These are phyloP conservation scores for Hyparrhenia diplandra DNA, from an alignment of 176 grass and related monocot genomes.

Conservation along the genomic window DNA sequence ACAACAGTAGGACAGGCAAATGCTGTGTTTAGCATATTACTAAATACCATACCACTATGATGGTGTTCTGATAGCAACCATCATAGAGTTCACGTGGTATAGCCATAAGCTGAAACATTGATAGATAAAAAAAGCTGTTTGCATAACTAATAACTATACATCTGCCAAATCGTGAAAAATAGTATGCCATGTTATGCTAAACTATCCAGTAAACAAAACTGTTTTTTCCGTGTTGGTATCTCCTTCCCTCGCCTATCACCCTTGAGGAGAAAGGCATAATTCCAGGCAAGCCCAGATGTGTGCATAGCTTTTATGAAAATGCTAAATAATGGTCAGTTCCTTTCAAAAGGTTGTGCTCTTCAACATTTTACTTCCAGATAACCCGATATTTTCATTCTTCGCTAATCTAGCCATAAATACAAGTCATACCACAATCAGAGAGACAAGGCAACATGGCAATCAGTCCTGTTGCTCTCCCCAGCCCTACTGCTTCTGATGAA, in stretches of 20 bases:
- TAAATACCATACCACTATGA: background rate
- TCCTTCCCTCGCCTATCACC: background rate
- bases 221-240: background rate
- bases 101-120: background rate
- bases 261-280: background rate
- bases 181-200: background rate
- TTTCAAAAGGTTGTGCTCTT: background rate
- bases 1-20: background rate
- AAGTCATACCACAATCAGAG: background rate
- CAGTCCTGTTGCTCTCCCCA: background rate
- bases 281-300: background rate
- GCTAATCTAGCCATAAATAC: background rate
- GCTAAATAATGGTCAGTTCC: background rate
- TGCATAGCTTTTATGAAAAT: background rate
- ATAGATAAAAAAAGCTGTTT: background rate
- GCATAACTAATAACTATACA: background rate
- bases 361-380: background rate
- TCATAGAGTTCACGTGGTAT: background rate
- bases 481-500: background rate
- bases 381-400: background rate
- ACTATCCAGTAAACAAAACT: background rate
- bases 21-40: background rate
- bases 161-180: background rate
- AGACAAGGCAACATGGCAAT: background rate
- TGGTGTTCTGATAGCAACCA: background rate